A percentile compares a stretch with the other conserved stretches of the same genome.
phyloP scores from a whole-genome alignment of 495 filamentous ascomycete species.

The Apiosordaria backusii region DNA sequence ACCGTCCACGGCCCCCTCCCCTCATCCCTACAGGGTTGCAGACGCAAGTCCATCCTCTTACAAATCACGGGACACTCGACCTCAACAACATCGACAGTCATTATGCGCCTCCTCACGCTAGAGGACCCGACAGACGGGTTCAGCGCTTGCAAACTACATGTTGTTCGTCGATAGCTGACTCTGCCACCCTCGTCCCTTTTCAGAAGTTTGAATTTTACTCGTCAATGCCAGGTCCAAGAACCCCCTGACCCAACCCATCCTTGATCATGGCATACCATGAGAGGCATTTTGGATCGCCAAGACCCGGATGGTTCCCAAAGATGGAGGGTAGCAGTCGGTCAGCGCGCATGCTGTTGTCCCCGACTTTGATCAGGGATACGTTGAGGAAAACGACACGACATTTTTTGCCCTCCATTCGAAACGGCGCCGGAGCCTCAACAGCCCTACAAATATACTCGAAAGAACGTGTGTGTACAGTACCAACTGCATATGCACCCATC shows the following conservation, averaged over 20 bases:
- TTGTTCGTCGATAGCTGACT: not conserved
- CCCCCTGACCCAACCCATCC: not conserved
- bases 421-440: slow-evolving; percentile 1
- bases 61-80: not conserved
- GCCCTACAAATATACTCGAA: not conserved
- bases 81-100: not conserved
- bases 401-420: not conserved
- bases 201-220: slow-evolving; percentile 10
- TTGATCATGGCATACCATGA: not conserved
- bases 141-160: slow-evolving; percentile 5
- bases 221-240: not conserved
- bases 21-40: too few species aligned
- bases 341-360: not conserved
- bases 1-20: too few species aligned
- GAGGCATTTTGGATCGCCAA: not conserved
- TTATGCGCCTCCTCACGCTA: not conserved
- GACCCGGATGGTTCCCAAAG: not conserved
- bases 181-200: slow-evolving; percentile 1
- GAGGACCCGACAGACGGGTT: slow-evolving; percentile 7
- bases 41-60: not conserved
- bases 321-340: not conserved
- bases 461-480: not conserved
- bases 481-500: slow-evolving; percentile 1
- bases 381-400: not conserved
- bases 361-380: not conserved